These are phyloP conservation scores for Clarireedia monteithiana DNA, from an alignment of 2,329 filamentous ascomycete genomes.

Conservation along the genomic window DNA sequence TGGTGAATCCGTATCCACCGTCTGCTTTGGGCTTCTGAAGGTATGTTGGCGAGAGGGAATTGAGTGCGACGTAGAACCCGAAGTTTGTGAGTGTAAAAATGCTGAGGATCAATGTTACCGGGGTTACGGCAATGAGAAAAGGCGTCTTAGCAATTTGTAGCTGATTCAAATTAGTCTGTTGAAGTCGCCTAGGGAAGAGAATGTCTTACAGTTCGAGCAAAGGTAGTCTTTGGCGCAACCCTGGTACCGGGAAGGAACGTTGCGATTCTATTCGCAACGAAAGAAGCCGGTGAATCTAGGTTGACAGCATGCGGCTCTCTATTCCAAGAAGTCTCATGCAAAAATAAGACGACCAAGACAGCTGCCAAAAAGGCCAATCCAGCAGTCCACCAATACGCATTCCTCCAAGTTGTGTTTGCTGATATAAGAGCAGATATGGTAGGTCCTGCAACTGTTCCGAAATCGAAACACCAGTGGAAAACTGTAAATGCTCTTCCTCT, in stretches of 20 bases:
- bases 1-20: constrained; percentile 36
- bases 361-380: constrained; percentile 30
- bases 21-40: constrained; percentile 30
- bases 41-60: constrained; percentile 19
- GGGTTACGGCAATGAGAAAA: constrained; percentile 25
- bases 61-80: constrained; percentile 14
- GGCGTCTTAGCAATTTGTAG: constrained; percentile 13
- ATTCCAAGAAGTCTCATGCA: constrained; percentile 34
- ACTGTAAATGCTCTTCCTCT: constrained; percentile 34
- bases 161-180: background rate
- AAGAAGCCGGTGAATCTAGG: constrained; percentile 14
- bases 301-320: constrained; percentile 22
- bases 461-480: constrained; percentile 31
- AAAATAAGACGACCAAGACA: constrained; percentile 31
- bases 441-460: constrained; percentile 31
- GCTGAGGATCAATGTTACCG: constrained; percentile 32
- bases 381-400: constrained; percentile 38
- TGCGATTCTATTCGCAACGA: constrained; percentile 23
- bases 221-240: constrained; percentile 5
- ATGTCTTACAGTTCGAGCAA: background rate
- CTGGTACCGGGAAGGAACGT: constrained; percentile 25
- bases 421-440: constrained; percentile 36
- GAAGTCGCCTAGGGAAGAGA: background rate
- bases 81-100: constrained; percentile 21
- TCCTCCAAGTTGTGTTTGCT: constrained; percentile 29